These are phyloP conservation scores for Helminthosporium solani DNA, from an alignment of 2,329 filamentous ascomycete species.

Conservation along the genomic window DNA sequence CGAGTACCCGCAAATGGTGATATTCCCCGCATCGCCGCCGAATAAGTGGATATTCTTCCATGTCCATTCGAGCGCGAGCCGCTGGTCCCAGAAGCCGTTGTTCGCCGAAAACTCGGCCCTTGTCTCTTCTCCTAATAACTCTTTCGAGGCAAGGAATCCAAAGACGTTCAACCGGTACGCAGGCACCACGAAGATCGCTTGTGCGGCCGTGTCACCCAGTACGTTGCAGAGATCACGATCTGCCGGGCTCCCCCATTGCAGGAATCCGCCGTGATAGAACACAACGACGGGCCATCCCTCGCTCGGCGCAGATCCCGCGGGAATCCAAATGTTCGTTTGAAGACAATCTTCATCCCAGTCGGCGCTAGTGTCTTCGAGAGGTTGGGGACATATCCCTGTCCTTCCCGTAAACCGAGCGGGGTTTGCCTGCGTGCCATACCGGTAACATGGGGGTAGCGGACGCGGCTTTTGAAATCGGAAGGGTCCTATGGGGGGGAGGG, in stretches of 20 bases:
- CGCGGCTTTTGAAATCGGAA: constrained; percentile 54
- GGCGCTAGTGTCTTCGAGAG: constrained; percentile 25
- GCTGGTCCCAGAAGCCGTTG: constrained; percentile 59
- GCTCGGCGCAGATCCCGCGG: constrained; percentile 47
- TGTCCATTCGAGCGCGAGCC: constrained; percentile 58
- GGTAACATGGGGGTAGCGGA: constrained; percentile 49
- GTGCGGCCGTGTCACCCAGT: constrained; percentile 49
- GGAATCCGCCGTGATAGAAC: constrained; percentile 59
- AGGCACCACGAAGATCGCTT: constrained; percentile 55
- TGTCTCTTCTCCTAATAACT: constrained; percentile 44
- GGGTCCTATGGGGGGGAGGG: constrained; percentile 50
- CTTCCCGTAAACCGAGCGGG: constrained; percentile 50
- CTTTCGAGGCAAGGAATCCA: constrained; percentile 55
- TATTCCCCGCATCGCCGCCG: constrained; percentile 52
- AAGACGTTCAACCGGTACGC: constrained; percentile 59
- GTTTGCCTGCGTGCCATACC: constrained; percentile 52
- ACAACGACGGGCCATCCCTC: constrained; percentile 60
- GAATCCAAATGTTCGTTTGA: constrained; percentile 58
- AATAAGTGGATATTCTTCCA: constrained; percentile 54
- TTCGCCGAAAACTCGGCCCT: constrained; percentile 44
- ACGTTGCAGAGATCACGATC: constrained; percentile 48
- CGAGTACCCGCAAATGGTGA: constrained; percentile 58
- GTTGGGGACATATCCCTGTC: constrained; percentile 54
- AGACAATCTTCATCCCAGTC: constrained; percentile 57
- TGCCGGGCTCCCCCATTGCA: constrained; percentile 58